Conservation (phyloP, 2,329 filamentous ascomycete species). For the Aspergillus puulaauensis region DNA sequence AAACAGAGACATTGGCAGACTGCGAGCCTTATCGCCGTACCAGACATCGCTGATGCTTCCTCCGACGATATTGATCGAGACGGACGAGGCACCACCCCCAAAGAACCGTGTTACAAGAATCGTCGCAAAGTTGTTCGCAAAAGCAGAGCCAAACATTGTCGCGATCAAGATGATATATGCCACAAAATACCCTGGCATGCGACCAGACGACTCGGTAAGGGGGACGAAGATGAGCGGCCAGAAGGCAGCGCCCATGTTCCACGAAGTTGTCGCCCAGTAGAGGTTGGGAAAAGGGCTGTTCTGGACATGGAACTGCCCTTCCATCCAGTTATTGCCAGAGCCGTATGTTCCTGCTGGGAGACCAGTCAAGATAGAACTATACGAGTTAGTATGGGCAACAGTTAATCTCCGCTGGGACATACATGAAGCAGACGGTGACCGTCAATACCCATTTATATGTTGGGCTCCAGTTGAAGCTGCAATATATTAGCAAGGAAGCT, state of each 20-base stretch:
- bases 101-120: slow-evolving; percentile 46
- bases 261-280: slow-evolving; percentile 35
- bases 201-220: slow-evolving; percentile 43
- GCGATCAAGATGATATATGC: slow-evolving; percentile 43
- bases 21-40: slow-evolving; percentile 39
- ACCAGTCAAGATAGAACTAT: slow-evolving; percentile 41
- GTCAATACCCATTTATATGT: slow-evolving; percentile 45
- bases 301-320: slow-evolving; percentile 30
- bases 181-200: slow-evolving; percentile 45
- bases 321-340: slow-evolving; percentile 33
- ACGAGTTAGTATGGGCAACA: neutral
- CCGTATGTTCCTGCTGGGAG: slow-evolving; percentile 44
- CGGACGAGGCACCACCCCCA: slow-evolving; percentile 44
- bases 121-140: slow-evolving; percentile 48
- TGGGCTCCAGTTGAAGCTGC: slow-evolving; percentile 43
- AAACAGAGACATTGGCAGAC: slow-evolving; percentile 45
- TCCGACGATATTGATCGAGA: slow-evolving; percentile 43
- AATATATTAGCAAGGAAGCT: neutral
- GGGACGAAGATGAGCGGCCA: slow-evolving; percentile 39
- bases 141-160: slow-evolving; percentile 43
- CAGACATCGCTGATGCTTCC: slow-evolving; percentile 39
- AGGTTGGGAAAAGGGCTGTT: slow-evolving; percentile 35
- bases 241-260: slow-evolving; percentile 42
- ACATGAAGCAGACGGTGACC: slow-evolving; percentile 45
- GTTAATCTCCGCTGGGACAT: neutral